Evolutionary conservation across 2,329 filamentous ascomycete genomes (phyloP), one percentile per base, ranked within the genome.

Genomic region (Aphanoascus verrucosus): DNA sequence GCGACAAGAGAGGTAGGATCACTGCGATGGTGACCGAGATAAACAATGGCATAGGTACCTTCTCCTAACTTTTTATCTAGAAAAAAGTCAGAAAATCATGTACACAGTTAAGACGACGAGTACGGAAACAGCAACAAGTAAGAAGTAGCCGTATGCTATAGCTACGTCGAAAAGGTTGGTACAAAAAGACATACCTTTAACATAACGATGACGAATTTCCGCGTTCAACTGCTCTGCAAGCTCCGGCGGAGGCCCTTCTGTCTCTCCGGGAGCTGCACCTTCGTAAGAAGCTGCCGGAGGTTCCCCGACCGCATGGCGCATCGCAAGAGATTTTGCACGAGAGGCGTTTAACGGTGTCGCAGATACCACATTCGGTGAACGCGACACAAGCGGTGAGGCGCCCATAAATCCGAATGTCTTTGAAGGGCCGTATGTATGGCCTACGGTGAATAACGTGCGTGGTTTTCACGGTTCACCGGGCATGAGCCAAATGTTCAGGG

Each of bases 11-110:
- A 79, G 34, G 77, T 77, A 5, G 88, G 85, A 62, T 93, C 82
- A 55, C 72, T 67, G 58, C 83, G 81, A 44, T 93, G 78, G 69
- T 91, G 86, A 50, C 90, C 93, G 51, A 90, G 82, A 74, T 89
- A 96, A 64, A 98, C 93, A 64, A 94, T 84, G 67, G 93, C 93
- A 69, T 98, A 98, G 59, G 93, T 97, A 74, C 93, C 93, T 71
- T 94, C 88, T 68, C 93, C 93, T 56, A 98, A 81, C 66, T 93
- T 93, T 68, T 86, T 89, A 64, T 88, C 87, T 88, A 60, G 38
- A 11, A 51, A 28, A 31, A 12, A 43, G 51, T 56, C 54, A 58
- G 53, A 45, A 28, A 44, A 40, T 28, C 23, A 28, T 7, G 23
- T 28, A 28, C 7, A 28, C 7, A 28, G n/a, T n/a, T n/a, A n/a